These are phyloP conservation scores for Heterobasidion occidentale DNA, from an alignment of 1,284 basidiomycete genomes.

Conservation along the genomic window DNA sequence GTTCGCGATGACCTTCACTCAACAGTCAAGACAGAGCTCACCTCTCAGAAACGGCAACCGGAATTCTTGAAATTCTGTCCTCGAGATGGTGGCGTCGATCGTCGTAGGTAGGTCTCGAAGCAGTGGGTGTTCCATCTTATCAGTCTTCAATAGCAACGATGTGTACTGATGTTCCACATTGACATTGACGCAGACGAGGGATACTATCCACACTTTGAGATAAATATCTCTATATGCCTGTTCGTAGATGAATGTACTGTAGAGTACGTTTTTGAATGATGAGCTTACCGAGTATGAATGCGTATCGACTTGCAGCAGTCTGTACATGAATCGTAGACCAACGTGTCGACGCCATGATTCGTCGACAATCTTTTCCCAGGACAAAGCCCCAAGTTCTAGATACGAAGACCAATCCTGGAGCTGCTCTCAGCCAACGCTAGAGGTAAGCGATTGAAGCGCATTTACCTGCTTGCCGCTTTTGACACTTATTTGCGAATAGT, in stretches of 20 bases:
- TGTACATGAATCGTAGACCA: constrained; percentile 1
- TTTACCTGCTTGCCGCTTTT: not conserved
- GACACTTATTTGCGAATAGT: not conserved
- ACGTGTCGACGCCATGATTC: not conserved
- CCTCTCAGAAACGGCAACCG: not conserved
- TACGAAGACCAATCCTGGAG: not conserved
- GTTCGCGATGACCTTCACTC: not conserved
- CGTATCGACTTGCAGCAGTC: not conserved
- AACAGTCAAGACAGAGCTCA: not conserved
- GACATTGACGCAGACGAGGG: not conserved
- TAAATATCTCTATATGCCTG: not conserved
- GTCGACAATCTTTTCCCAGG: not conserved
- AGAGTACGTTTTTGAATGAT: too few relatives aligned
- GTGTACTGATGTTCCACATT: not conserved
- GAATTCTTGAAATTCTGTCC: not conserved
- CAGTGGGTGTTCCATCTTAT: not conserved
- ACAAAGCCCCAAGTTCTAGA: not conserved
- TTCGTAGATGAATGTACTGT: too few relatives aligned
- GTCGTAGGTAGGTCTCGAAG: not conserved
- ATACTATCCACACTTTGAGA: not conserved
- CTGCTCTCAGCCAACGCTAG: not conserved
- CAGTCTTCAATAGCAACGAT: not conserved
- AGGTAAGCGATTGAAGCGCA: not conserved
- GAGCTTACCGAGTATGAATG: not conserved
- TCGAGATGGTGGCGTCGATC: not conserved